Evolutionary conservation across 2,329 filamentous ascomycete genomes (phyloP).

Genomic region (Sporothrix luriei): DNA sequence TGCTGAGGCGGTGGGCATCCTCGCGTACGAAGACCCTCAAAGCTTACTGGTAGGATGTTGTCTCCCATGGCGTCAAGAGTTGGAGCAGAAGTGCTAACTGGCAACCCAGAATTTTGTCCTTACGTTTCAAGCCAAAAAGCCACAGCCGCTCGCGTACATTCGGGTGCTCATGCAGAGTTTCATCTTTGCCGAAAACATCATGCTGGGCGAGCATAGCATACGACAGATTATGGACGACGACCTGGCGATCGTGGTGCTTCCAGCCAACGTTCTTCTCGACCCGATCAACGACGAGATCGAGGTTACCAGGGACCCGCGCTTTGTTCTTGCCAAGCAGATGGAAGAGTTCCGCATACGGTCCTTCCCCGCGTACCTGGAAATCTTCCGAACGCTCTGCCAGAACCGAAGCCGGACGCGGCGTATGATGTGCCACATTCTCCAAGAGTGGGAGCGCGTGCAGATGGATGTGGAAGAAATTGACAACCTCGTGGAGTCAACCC

Average conservation of each 20-base stretch:
- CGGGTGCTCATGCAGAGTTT: slow-evolving; percentile 77
- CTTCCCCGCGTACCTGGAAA: slow-evolving; percentile 75
- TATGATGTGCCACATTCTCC: slow-evolving; percentile 80
- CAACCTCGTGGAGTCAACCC: slow-evolving; percentile 62
- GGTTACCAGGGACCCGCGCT: slow-evolving; percentile 70
- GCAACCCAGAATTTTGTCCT: slow-evolving; percentile 66
- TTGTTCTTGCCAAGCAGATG: slow-evolving; percentile 72
- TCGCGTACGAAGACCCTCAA: slow-evolving; percentile 68
- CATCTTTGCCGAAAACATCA: slow-evolving; percentile 70
- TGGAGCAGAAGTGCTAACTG: neutral
- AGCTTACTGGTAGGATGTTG: slow-evolving; percentile 63
- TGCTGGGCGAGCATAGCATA: slow-evolving; percentile 68
- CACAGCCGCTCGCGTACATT: slow-evolving; percentile 81
- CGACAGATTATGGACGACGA: slow-evolving; percentile 79
- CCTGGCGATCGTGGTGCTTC: slow-evolving; percentile 74
- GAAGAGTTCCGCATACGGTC: slow-evolving; percentile 66
- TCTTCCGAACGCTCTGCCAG: slow-evolving; percentile 82
- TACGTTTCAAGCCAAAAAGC: slow-evolving; percentile 74
- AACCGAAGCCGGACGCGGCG: slow-evolving; percentile 89
- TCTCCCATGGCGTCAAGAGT: neutral
- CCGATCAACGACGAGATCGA: slow-evolving; percentile 76
- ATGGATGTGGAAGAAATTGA: slow-evolving; percentile 79
- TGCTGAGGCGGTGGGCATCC: slow-evolving; percentile 66
- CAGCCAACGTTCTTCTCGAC: slow-evolving; percentile 70
- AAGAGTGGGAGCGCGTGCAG: slow-evolving; percentile 64